A percentile compares a stretch with the other conserved stretches of the same genome.
phyloP scores from a whole-genome alignment of 331 rosid genomes.

The Malus hybrid region DNA sequence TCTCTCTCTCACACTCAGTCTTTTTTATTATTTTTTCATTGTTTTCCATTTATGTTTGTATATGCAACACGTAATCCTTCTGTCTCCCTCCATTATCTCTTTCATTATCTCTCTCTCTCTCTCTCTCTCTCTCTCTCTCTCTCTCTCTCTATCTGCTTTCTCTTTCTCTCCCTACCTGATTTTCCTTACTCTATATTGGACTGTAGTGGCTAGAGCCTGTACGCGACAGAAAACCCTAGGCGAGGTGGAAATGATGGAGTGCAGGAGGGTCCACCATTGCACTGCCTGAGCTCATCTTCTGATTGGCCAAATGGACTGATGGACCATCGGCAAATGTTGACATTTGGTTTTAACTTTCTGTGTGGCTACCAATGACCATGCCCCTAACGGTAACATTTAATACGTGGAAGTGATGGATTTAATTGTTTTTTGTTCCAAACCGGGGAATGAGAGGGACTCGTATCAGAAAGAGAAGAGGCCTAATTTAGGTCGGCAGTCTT shows the following conservation, averaged over 20 bases:
- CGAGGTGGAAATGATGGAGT: neutral
- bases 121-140: no score
- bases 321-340: neutral
- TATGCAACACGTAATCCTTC: neutral
- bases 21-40: neutral
- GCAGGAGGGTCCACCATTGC: neutral
- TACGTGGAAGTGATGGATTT: neutral
- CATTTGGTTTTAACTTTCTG: neutral
- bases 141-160: neutral
- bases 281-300: neutral
- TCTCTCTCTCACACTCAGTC: neutral
- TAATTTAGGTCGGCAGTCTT: conserved; percentile 5
- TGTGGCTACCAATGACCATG: neutral
- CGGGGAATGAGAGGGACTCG: no score
- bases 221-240: conserved; percentile 14
- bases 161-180: conserved; percentile 8
- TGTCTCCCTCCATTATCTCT: neutral
- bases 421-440: neutral
- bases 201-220: conserved; percentile 1
- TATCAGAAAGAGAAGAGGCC: neutral
- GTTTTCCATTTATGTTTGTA: neutral
- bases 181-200: neutral
- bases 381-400: neutral
- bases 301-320: neutral
- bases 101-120: neutral